Evolutionary conservation across 148 eudicot species (phyloP), one percentile per base, ranked within the genome.

Genomic region (Rhododendron vialii): DNA sequence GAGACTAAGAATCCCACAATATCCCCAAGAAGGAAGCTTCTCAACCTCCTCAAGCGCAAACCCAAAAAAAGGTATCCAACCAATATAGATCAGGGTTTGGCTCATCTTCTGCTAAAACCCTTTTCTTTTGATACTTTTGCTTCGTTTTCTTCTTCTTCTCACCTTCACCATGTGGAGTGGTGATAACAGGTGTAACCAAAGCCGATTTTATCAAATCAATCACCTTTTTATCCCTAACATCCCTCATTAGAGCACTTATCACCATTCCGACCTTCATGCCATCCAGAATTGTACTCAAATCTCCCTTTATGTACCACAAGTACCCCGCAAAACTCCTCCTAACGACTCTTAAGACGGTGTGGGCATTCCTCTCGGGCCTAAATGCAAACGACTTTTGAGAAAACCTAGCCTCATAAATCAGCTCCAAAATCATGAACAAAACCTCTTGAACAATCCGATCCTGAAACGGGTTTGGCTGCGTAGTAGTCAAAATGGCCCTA

Each of bases 81-180:
- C 99, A 96, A 88, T 92, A 96, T 0, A 98, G 99, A 78, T 96
- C 99, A 74, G 98, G 99, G 86, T 96, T 96, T 4, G 99, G 99
- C 84, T 96, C 99, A 82, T 96, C 98, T 1, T 96, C 99, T 14
- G 98, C 98, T 53, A 96, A 86, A 30, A 96, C 95, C 88, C 90
- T 90, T 90, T 96, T 96, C 89, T 96, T 96, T 91, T 96, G 96
- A 85, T 96, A 92, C 91, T 96, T 94, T 82, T 96, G 88, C 80
- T 92, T 94, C 55, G n/a, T 90, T 86, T 92, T 93, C 85, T 92
- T 94, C 91, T 90, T 92, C 82, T 90, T 94, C 43, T 90, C 93
- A 20, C 80, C 88, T 43, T 91, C 92, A 5, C 91, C 94, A 82
- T 77, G 51, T 81, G 88, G 90, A 43, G 91, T 92, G 57, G 92